Evolutionary conservation across 805 yeast species (phyloP).

Genomic region (Maudiozyma turicensis): DNA sequence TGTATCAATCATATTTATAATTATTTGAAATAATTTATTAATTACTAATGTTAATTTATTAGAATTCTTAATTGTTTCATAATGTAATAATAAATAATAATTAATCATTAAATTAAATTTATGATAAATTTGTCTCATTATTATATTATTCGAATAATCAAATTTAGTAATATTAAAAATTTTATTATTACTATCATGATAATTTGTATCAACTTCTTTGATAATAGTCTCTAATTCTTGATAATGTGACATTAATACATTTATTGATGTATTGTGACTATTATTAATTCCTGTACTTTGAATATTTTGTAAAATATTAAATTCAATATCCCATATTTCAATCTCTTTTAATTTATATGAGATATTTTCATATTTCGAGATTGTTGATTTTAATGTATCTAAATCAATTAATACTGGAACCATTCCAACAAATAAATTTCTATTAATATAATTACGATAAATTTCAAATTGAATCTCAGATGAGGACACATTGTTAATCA

Average conservation of each 20-base stretch:
- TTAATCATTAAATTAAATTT: conserved; percentile 13
- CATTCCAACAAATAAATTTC: background rate
- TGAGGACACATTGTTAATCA: background rate
- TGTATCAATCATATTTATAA: background rate
- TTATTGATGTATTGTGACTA: background rate
- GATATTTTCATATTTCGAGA: background rate
- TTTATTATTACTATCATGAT: background rate
- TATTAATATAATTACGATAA: background rate
- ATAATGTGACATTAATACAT: too few relatives aligned
- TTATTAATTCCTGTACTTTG: background rate
- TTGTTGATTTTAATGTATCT: background rate
- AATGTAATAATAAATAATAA: conserved; percentile 16
- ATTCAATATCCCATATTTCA: background rate
- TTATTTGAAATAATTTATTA: background rate
- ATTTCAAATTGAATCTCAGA: background rate
- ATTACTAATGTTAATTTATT: conserved; percentile 4
- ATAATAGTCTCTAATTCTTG: background rate
- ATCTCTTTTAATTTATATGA: background rate
- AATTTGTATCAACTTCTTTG: background rate
- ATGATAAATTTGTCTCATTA: conserved; percentile 8
- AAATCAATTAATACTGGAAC: background rate
- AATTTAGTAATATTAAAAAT: background rate
- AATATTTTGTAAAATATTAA: background rate
- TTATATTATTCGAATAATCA: background rate
- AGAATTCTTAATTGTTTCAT: conserved; percentile 9